Percentiles rank a stretch among this genome's conserved stretches.
Conservation (phyloP, 78 protist species). For the Tieghemostelium lacteum region DNA sequence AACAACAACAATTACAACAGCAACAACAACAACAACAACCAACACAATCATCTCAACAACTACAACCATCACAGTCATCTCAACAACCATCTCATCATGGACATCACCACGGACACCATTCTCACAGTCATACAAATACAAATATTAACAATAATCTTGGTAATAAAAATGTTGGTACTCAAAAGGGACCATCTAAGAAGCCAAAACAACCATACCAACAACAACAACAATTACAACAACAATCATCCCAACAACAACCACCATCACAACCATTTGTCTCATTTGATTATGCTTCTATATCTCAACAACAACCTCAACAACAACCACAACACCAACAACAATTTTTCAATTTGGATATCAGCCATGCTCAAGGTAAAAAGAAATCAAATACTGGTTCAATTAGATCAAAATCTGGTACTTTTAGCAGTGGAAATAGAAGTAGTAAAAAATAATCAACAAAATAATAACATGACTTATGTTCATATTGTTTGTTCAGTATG, state of each 20-base stretch:
- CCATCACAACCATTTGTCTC: conserved; percentile 2
- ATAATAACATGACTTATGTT: neutral
- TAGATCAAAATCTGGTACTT: conserved; percentile 24
- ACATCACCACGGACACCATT: neutral
- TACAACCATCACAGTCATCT: conserved; percentile 2
- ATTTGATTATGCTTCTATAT: neutral
- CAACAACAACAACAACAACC: neutral
- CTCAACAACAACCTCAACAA: neutral
- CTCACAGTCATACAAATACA: neutral
- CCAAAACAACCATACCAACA: neutral
- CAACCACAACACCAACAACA: conserved; percentile 30
- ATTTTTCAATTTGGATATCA: conserved; percentile 23
- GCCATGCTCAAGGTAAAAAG: conserved; percentile 1
- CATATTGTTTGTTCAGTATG: neutral
- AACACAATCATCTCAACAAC: conserved; percentile 2
- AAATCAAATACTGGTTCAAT: conserved; percentile 5
- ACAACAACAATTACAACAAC: neutral
- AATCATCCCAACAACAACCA: neutral
- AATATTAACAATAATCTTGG: neutral
- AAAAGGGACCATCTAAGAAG: neutral
- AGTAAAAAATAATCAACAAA: too few relatives aligned
- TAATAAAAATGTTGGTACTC: neutral
- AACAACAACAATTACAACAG: neutral
- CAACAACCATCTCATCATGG: conserved; percentile 25
- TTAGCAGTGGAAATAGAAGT: neutral